Percentiles rank a stretch among this genome's conserved stretches.
Evolutionary conservation across 2,329 filamentous ascomycete genomes (phyloP).

Genomic region (Westerdykella ornata): DNA sequence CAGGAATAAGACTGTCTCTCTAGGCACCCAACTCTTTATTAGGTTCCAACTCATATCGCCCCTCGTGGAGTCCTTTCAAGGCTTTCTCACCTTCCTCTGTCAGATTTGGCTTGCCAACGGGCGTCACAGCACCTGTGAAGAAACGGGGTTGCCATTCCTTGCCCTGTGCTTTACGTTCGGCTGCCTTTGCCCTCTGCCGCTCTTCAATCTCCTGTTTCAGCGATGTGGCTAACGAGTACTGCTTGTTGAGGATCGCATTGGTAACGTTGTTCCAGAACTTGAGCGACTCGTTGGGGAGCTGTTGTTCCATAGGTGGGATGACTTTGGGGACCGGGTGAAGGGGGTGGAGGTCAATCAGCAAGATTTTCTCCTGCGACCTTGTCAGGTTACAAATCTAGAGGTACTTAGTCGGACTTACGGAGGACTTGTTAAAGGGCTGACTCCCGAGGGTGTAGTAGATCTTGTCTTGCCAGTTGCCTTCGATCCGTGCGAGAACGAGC

Average conservation of each 20-base stretch:
- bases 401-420: conserved; percentile 47
- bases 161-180: conserved; percentile 64
- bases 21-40: conserved; percentile 39
- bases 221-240: conserved; percentile 75
- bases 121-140: conserved; percentile 61
- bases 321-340: conserved; percentile 72
- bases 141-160: conserved; percentile 79
- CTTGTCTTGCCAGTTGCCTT: conserved; percentile 77
- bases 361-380: conserved; percentile 46
- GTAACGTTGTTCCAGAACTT: conserved; percentile 85
- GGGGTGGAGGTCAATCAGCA: conserved; percentile 83
- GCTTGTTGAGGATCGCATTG: conserved; percentile 72
- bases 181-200: conserved; percentile 74
- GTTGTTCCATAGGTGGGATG: conserved; percentile 67
- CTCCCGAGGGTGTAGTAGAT: conserved; percentile 53
- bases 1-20: no score
- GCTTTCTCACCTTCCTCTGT: conserved; percentile 55
- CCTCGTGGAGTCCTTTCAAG: conserved; percentile 51
- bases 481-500: conserved; percentile 74
- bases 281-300: conserved; percentile 84
- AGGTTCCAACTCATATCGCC: conserved; percentile 45
- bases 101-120: conserved; percentile 56
- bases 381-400: conserved; percentile 4
- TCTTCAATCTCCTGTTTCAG: conserved; percentile 92
- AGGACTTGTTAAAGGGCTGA: conserved; percentile 40